Base-by-base conservation (phyloP, 2,329 filamentous ascomycete genomes). In the Fusarium tanahbumbuense region DNA sequence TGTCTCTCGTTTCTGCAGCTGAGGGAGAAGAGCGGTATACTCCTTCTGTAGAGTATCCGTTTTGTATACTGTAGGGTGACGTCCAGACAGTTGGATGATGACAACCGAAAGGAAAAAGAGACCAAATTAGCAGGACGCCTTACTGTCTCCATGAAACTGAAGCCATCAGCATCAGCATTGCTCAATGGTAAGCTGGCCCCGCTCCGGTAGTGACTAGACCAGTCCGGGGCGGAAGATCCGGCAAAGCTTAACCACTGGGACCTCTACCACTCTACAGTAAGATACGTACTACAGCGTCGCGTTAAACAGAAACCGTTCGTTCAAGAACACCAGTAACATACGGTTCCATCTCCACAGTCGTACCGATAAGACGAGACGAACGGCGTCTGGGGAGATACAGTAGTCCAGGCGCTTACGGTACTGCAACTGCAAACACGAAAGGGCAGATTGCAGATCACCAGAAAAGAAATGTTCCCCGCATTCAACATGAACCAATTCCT, bases 161-260 rank as follows among this genome's bases (percentile, higher is more conserved):
- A 60, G 25, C 28, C 28, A 60, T 52, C 23, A 20, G 32, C 46
- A 60, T 23, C 32, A 44, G 28, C 37, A 56, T 60, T 50, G 30
- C n/a, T 57, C 56, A 50, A 52, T 65, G 52, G 59, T 59, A 60
- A 70, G 58, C 55, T 67, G 53, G 37, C 60, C 60, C 45, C 45
- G 23, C 15, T 15, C 54, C 53, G 60, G 15, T 59, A 23, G 44
- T 23, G 57, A 32, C 22, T 53, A 54, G 47, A 41, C 30, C 44
- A 68, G 40, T 69, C 71, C 67, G 72, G 67, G 70, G 63, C 70
- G 72, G 72, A 71, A 70, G 64, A 73, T 63, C 70, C 72, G 70
- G 72, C 50, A 68, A 62, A 67, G 52, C 59, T 60, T 73, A 71
- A 37, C 34, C 34, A 37, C 34, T 37, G 34, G 32, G 25, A 18